A percentile compares a stretch with the other conserved stretches of the same genome.
Conservation (phyloP, 1,284 basidiomycete genomes). For the Mycosarcoma mackinlayi region DNA sequence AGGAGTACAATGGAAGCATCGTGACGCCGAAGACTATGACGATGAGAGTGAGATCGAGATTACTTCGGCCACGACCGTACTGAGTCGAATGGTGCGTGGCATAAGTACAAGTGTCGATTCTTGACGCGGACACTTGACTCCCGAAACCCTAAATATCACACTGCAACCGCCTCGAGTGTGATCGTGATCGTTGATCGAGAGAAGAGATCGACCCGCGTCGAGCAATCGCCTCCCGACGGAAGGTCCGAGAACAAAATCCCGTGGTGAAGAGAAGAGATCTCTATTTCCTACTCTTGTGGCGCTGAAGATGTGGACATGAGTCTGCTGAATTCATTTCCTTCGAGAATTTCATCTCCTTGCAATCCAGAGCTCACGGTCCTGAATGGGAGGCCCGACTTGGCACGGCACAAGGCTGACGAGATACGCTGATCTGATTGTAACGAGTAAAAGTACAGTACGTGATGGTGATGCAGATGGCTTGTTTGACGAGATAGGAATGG, state of each 20-base stretch:
- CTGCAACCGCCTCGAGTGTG: too few relatives aligned
- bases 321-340: not conserved
- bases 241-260: too few relatives aligned
- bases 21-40: not conserved
- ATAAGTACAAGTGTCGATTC: too few relatives aligned
- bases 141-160: not conserved
- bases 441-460: conserved; percentile 22
- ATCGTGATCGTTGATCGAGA: too few relatives aligned
- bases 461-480: conserved; percentile 8
- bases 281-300: too few relatives aligned
- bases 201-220: too few relatives aligned
- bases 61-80: not conserved
- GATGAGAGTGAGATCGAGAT: not conserved
- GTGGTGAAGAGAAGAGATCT: not conserved
- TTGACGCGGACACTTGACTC: not conserved
- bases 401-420: too few relatives aligned
- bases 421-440: not conserved
- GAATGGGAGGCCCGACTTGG: not conserved
- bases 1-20: conserved; percentile 1
- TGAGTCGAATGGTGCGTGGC: not conserved
- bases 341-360: not conserved
- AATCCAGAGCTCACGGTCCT: not conserved
- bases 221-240: too few relatives aligned
- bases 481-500: not conserved
- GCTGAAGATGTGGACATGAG: conserved; percentile 4